phyloP scores from a whole-genome alignment of 805 yeast genomes.

The Metschnikowia proteae region DNA sequence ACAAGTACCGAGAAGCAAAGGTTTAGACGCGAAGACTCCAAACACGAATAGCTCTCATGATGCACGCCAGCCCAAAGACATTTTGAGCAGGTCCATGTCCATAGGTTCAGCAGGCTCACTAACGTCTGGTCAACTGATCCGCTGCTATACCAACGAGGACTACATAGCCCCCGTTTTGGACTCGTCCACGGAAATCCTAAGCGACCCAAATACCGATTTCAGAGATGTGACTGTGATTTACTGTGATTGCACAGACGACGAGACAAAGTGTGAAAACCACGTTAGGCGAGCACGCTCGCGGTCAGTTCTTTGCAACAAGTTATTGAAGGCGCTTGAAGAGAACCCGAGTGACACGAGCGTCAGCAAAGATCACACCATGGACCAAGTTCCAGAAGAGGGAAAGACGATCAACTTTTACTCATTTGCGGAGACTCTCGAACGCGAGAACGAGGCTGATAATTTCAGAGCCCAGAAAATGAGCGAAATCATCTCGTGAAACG shows the following conservation, averaged over 20 bases:
- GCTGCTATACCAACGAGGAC: slow-evolving; percentile 28
- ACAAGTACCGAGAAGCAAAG: neutral
- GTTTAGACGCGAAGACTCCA: neutral
- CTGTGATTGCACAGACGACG: slow-evolving; percentile 7
- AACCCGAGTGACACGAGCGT: neutral
- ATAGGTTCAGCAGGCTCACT: slow-evolving; percentile 5
- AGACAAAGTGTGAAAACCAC: neutral
- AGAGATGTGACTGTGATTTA: slow-evolving; percentile 23
- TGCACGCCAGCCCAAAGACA: neutral
- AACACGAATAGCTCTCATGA: neutral
- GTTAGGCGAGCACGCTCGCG: slow-evolving; percentile 5
- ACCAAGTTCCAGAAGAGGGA: slow-evolving; percentile 2
- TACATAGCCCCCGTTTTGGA: slow-evolving; percentile 30
- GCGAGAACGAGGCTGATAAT: slow-evolving; percentile 17
- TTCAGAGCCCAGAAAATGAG: slow-evolving; percentile 8
- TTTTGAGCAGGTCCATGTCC: slow-evolving; percentile 6
- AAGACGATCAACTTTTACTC: slow-evolving; percentile 29
- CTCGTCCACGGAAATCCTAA: slow-evolving; percentile 28
- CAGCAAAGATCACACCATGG: slow-evolving; percentile 1
- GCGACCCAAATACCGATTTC: slow-evolving; percentile 25
- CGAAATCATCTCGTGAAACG: slow-evolving; percentile 1
- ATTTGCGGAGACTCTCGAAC: slow-evolving; percentile 28
- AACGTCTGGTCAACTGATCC: neutral
- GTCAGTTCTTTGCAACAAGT: slow-evolving; percentile 6
- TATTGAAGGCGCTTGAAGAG: slow-evolving; percentile 7